Evolutionary conservation across 208 protist species (phyloP).

Genomic region (Crithidia fasciculata): DNA sequence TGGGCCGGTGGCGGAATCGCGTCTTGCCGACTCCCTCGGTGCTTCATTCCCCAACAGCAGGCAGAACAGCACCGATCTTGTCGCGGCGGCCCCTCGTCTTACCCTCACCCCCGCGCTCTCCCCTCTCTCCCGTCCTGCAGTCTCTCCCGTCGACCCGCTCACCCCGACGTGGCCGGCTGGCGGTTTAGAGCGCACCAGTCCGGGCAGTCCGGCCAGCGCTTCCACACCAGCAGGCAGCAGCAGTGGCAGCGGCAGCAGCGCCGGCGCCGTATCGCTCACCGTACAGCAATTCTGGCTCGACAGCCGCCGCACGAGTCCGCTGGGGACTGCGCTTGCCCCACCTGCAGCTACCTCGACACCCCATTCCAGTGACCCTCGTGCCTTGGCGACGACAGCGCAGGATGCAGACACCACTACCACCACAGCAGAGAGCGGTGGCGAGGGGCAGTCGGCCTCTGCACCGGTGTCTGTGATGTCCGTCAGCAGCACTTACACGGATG

Average conservation of each 20-base stretch:
- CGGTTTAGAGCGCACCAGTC: not conserved
- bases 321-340: not conserved
- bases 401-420: too few relatives aligned
- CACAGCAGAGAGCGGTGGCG: too few relatives aligned
- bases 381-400: too few relatives aligned
- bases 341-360: not conserved
- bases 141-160: not conserved
- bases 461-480: too few relatives aligned
- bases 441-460: too few relatives aligned
- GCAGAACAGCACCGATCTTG: too few relatives aligned
- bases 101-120: not conserved
- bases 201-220: not conserved
- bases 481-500: too few relatives aligned
- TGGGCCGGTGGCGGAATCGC: too few relatives aligned
- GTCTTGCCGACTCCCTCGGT: too few relatives aligned
- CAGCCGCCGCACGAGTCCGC: not conserved
- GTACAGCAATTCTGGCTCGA: constrained; percentile 11
- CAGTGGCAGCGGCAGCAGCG: not conserved
- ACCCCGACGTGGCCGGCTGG: not conserved
- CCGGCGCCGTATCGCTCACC: not conserved
- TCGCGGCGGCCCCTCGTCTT: not conserved
- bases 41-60: too few relatives aligned
- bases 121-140: not conserved
- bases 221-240: not conserved
- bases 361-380: too few relatives aligned